Evolutionary conservation across 805 yeast species (phyloP).

Genomic region (Starmerella stigmatis): DNA sequence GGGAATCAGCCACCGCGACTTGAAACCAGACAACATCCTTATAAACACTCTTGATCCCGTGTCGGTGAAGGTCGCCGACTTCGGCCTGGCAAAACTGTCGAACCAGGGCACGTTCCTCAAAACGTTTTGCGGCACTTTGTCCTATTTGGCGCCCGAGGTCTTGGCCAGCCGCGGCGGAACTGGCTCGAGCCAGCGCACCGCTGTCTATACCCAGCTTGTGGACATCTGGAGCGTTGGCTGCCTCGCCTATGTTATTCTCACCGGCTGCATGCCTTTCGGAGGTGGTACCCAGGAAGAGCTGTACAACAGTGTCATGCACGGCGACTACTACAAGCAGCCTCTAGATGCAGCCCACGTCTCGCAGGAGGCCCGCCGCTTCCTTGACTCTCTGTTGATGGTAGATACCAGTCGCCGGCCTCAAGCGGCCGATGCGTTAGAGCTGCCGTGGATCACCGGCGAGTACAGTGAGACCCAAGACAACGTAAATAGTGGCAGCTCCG

Average conservation of each 20-base stretch:
- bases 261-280: constrained; percentile 90
- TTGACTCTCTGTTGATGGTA: constrained; percentile 59
- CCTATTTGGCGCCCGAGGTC: constrained; percentile 95
- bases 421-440: constrained; percentile 65
- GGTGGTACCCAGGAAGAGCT: constrained; percentile 83
- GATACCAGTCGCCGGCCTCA: constrained; percentile 63
- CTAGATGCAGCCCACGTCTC: constrained; percentile 58
- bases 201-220: constrained; percentile 65
- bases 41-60: constrained; percentile 89
- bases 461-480: not conserved
- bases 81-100: constrained; percentile 87
- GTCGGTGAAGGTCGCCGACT: constrained; percentile 84
- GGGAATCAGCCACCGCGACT: constrained; percentile 92
- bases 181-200: constrained; percentile 15
- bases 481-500: not conserved
- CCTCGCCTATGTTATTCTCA: constrained; percentile 76
- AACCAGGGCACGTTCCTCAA: constrained; percentile 79
- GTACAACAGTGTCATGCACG: constrained; percentile 62
- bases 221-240: constrained; percentile 99
- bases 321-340: constrained; percentile 58
- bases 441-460: constrained; percentile 58
- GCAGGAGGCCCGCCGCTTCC: constrained; percentile 58
- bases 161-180: constrained; percentile 30
- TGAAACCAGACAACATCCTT: constrained; percentile 90
- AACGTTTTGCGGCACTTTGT: constrained; percentile 95